Base-by-base conservation (phyloP, 1,284 basidiomycete genomes). In the Athelia sp. region DNA sequence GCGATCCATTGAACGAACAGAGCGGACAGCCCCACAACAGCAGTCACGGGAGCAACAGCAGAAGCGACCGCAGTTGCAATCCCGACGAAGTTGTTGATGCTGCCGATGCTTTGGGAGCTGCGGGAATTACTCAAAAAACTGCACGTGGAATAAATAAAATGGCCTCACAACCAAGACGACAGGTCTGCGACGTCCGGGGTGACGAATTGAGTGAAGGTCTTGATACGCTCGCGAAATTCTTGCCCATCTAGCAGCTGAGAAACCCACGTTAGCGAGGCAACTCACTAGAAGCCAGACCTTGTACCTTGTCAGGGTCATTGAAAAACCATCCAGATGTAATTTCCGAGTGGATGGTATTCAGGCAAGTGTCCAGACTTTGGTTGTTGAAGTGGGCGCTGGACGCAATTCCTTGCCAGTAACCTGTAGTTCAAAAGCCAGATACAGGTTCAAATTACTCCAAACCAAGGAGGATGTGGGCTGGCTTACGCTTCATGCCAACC, bases 251-350 rank as follows among this genome's bases (percentile, higher is more conserved):
- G 45, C 18, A 53, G 40, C 54, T 55, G 36, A 8, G 35, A 17
- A 10, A 32, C 21, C 22, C 29, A 21, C 38, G 36, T 17, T 23
- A 23, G 23, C 11, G 29, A 19, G 8, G 22, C n/a, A 18, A 22
- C 42, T 15, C 45, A 40, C 26, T 22, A 32, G 15, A 18, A 21
- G 19, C 32, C 11, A 34, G 32, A 17, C 6, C n/a, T 40, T 29
- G 26, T 29, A 61, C 66, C 4, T 54, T 4, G 8, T 50, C 21
- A 1, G 58, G 59, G 49, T 66, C 66, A 21, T 53, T 22, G 17
- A 66, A 58, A 46, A 67, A 64, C 64, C 64, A 66, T 11, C 61
- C 53, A 3, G 47, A 31, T 17, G 60, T 46, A 15, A 65, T 56
- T n/a, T 66, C 66, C 2, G 46, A 21, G n/a, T 53, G 62, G 19